Evolutionary conservation across 805 yeast genomes (phyloP).

Genomic region (Blastobotrys attinorum): DNA sequence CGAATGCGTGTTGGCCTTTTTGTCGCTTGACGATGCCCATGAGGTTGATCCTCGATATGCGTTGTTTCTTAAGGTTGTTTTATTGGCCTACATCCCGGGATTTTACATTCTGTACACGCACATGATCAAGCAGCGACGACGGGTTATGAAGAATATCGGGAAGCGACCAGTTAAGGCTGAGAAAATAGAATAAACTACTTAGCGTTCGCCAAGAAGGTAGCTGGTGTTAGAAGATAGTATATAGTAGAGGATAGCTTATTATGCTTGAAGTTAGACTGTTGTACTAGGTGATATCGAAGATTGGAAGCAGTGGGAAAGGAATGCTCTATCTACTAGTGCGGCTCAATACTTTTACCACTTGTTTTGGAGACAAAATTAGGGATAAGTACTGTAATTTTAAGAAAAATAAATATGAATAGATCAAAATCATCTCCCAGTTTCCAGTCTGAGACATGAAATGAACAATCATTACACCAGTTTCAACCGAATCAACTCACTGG

Average conservation of each 20-base stretch:
- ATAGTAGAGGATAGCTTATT: too few species aligned
- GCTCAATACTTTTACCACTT: too few species aligned
- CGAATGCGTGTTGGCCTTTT: constrained; percentile 62
- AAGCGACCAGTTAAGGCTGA: constrained; percentile 13
- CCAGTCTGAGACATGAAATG: too few species aligned
- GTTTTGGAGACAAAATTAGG: too few species aligned
- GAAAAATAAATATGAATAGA: too few species aligned
- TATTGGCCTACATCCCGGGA: constrained; percentile 77
- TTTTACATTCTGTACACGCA: constrained; percentile 76
- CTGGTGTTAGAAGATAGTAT: background rate
- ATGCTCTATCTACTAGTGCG: too few species aligned
- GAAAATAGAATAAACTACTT: background rate
- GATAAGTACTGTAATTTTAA: too few species aligned
- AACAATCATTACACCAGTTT: too few species aligned
- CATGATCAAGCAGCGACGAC: constrained; percentile 82
- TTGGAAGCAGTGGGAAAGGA: too few species aligned
- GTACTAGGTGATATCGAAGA: too few species aligned
- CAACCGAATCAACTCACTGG: constrained; percentile 26
- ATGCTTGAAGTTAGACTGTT: too few species aligned
- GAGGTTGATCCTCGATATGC: constrained; percentile 40
- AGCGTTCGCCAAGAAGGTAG: background rate
- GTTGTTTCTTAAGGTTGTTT: constrained; percentile 44
- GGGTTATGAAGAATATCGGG: constrained; percentile 38
- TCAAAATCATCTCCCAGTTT: too few species aligned
- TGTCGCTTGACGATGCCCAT: constrained; percentile 63